phyloP scores from a whole-genome alignment of 371 early-diverging fungal genomes.

The Apophysomyces ossiformis region DNA sequence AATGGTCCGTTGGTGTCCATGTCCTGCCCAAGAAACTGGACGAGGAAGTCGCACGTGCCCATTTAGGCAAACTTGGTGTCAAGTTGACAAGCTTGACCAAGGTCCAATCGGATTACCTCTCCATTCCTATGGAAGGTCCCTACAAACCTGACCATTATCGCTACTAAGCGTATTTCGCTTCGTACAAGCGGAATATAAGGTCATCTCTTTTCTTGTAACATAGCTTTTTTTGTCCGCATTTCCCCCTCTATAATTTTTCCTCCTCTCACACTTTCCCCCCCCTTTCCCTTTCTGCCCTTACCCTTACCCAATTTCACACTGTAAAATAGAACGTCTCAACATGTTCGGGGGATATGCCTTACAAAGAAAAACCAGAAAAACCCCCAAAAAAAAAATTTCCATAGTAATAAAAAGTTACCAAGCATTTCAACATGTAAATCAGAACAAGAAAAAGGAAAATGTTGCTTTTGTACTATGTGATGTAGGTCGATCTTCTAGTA shows the following conservation, averaged over 20 bases:
- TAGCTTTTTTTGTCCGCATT: too few relatives aligned
- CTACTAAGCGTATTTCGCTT: slow-evolving; percentile 57
- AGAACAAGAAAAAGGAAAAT: neutral
- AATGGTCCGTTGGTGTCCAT: slow-evolving; percentile 96
- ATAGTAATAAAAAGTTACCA: neutral
- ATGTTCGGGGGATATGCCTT: slow-evolving; percentile 37
- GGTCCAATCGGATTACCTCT: slow-evolving; percentile 89
- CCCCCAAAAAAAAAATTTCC: too few relatives aligned
- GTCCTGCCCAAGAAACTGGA: slow-evolving; percentile 99
- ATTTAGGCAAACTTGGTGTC: slow-evolving; percentile 95
- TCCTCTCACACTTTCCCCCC: slow-evolving; percentile 1
- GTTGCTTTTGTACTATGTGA: neutral
- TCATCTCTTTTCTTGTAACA: too few relatives aligned
- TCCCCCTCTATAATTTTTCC: slow-evolving; percentile 11
- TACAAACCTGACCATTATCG: slow-evolving; percentile 97
- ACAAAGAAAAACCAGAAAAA: slow-evolving; percentile 5
- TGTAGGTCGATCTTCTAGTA: neutral
- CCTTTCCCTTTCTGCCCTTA: neutral
- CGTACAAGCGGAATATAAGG: neutral
- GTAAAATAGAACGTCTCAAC: slow-evolving; percentile 50
- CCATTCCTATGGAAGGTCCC: slow-evolving; percentile 87
- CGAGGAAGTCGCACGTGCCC: slow-evolving; percentile 98
- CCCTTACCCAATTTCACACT: slow-evolving; percentile 13
- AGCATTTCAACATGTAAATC: slow-evolving; percentile 20
- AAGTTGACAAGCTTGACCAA: slow-evolving; percentile 79